These are phyloP conservation scores for Tuber brumale DNA, from an alignment of 495 filamentous ascomycete genomes.

Conservation along the genomic window DNA sequence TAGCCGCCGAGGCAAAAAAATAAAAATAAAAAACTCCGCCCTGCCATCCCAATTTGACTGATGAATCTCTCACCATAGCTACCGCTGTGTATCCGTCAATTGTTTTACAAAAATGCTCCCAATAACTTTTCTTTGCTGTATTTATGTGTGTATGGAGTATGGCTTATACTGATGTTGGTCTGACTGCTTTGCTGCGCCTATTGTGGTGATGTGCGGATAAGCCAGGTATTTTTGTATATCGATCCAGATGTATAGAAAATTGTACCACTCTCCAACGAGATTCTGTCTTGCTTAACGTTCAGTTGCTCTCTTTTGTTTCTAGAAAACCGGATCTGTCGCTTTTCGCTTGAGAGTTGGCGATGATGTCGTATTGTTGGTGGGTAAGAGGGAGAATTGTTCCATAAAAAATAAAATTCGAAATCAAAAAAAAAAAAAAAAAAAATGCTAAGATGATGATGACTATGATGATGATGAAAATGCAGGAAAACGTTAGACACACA, in stretches of 20 bases:
- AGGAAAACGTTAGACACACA: slow-evolving; percentile 30
- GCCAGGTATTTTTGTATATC: neutral
- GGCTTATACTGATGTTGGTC: neutral
- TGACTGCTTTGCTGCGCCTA: neutral
- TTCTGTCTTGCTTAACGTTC: neutral
- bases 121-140: neutral
- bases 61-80: slow-evolving; percentile 1
- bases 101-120: neutral
- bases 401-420: slow-evolving; percentile 18
- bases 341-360: neutral
- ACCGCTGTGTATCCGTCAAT: neutral
- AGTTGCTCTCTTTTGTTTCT: neutral
- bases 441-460: slow-evolving; percentile 20
- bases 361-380: neutral
- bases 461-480: slow-evolving; percentile 33
- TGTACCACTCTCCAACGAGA: neutral
- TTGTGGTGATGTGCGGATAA: neutral
- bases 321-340: neutral
- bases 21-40: neutral
- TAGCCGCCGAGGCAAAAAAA: neutral
- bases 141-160: neutral
- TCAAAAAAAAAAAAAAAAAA: slow-evolving; percentile 9
- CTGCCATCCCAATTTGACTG: neutral
- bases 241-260: neutral
- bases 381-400: neutral